A percentile compares a stretch with the other conserved stretches of the same genome.
Evolutionary conservation across 2,329 filamentous ascomycete genomes (phyloP).

Genomic region (Alternaria sp.): DNA sequence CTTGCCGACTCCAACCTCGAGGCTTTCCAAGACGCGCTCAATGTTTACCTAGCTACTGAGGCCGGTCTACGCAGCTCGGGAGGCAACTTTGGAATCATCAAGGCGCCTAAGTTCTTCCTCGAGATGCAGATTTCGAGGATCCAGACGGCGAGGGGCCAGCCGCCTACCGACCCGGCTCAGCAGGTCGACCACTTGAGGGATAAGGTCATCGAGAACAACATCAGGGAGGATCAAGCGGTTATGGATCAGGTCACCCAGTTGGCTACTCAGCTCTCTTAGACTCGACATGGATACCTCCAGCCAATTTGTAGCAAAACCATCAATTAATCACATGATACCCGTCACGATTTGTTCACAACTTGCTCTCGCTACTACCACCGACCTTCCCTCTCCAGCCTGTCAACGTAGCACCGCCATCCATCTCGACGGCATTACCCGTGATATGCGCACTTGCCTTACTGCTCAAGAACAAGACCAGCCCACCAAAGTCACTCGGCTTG

Average conservation of each 20-base stretch:
- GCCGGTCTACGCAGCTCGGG: constrained; percentile 62
- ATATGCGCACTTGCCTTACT: constrained; percentile 50
- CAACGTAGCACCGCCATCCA: constrained; percentile 55
- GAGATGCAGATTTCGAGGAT: constrained; percentile 65
- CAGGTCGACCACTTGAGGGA: constrained; percentile 64
- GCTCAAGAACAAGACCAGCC: constrained; percentile 54
- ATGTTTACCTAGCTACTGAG: constrained; percentile 66
- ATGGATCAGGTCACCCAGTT: constrained; percentile 57
- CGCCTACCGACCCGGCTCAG: constrained; percentile 58
- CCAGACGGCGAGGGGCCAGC: constrained; percentile 64
- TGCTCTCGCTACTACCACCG: constrained; percentile 24
- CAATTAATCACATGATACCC: background rate
- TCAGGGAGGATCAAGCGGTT: constrained; percentile 56
- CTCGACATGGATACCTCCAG: fast-evolving
- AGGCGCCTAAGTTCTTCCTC: constrained; percentile 69
- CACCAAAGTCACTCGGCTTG: constrained; percentile 57
- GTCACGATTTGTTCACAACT: constrained; percentile 23
- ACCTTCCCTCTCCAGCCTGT: constrained; percentile 51
- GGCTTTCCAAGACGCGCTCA: constrained; percentile 60
- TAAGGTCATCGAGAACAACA: constrained; percentile 65
- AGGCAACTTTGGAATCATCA: constrained; percentile 60
- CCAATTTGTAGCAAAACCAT: background rate
- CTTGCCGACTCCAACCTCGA: constrained; percentile 59
- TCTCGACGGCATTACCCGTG: constrained; percentile 56
- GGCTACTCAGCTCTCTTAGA: constrained; percentile 30